Conservation (phyloP, 2,329 filamentous ascomycete genomes). For the Aspergillus sp. region DNA sequence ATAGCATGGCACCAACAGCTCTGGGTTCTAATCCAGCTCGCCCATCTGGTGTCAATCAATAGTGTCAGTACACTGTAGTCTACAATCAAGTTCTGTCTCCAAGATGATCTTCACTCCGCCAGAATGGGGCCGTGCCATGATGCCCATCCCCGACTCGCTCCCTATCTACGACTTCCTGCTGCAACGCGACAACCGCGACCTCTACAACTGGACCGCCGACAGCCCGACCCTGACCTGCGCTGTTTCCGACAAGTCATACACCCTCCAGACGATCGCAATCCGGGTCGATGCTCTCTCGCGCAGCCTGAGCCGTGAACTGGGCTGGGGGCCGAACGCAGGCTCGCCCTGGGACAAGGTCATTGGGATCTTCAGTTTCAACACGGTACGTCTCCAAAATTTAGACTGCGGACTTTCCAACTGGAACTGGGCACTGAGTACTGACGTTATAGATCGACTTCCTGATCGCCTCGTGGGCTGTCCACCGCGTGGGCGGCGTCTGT, state of each 20-base stretch:
- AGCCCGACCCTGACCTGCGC: neutral
- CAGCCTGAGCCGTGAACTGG: conserved; percentile 2
- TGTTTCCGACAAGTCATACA: neutral
- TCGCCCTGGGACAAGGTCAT: conserved; percentile 11
- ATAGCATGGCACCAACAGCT: too few species aligned
- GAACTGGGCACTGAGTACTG: too few species aligned
- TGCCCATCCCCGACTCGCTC: neutral
- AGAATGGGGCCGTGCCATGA: neutral
- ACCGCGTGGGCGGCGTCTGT: conserved; percentile 12
- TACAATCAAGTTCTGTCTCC: too few species aligned
- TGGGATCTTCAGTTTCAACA: conserved; percentile 10
- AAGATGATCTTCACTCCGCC: neutral
- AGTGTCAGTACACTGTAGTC: too few species aligned
- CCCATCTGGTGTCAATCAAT: too few species aligned
- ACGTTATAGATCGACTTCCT: conserved; percentile 8
- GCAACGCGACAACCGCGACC: neutral
- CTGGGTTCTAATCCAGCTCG: too few species aligned
- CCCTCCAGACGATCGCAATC: neutral
- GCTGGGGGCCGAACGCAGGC: conserved; percentile 11
- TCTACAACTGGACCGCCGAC: neutral
- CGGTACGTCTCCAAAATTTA: neutral
- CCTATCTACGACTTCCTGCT: neutral
- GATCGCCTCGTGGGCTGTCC: conserved; percentile 9
- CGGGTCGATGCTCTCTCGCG: conserved; percentile 11
- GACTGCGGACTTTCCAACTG: neutral